Evolutionary conservation across 208 protist genomes (phyloP), one percentile per base, ranked within the genome.

Genomic region (Wallacemonas sp.): DNA sequence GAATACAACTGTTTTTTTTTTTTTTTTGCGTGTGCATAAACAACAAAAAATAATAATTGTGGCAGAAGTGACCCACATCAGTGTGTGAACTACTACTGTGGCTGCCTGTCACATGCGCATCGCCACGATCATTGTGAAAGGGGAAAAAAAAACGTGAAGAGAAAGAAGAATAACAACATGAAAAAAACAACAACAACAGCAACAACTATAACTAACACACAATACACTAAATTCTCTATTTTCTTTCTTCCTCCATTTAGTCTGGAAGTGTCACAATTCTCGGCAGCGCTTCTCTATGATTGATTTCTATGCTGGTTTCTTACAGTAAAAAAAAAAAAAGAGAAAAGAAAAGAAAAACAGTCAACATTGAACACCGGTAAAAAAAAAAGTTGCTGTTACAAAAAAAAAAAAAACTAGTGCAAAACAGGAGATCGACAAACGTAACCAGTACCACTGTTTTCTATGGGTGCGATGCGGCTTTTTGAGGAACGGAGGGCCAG

Each of bases 21-120:
- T 36, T 70, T 71, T 56, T 45, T 60, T 42, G 5, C 41, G 47
- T 9, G 28, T 49, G 21, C 3, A 60, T 36, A 15, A 49, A 53
- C 21, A 60, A 65, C 22, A 58, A 59, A 62, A 62, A 44, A 62
- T 54, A 59, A 68, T 51, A 33, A 11, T 9, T 45, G 30, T 58
- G 38, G 1, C n/a, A n/a, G n/a, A n/a, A n/a, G n/a, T n/a, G n/a
- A n/a, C n/a, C n/a, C n/a, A n/a, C n/a, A n/a, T n/a, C n/a, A n/a
- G n/a, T n/a, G n/a, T n/a, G n/a, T n/a, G n/a, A n/a, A n/a, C n/a
- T n/a, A n/a, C n/a, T n/a, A n/a, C n/a, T n/a, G n/a, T n/a, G n/a
- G n/a, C n/a, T n/a, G n/a, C n/a, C n/a, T n/a, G n/a, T n/a, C n/a
- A n/a, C n/a, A n/a, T n/a, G n/a, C n/a, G n/a, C n/a, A n/a, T 41